Evolutionary conservation across 2,329 filamentous ascomycete genomes (phyloP), one percentile per base, ranked within the genome.

Genomic region (Setomelanomma holmii): DNA sequence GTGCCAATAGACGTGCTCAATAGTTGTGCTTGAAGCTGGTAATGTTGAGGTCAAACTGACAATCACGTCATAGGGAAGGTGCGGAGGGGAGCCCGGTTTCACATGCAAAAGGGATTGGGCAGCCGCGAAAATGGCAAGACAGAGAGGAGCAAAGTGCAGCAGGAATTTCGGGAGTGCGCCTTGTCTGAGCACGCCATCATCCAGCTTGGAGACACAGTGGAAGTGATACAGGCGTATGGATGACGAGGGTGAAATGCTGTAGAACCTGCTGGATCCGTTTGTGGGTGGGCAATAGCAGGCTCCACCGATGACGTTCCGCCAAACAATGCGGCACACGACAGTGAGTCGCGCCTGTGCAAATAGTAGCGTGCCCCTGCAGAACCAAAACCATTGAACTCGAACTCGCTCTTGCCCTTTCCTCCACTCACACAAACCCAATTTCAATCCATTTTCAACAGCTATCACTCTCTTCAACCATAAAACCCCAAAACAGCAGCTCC

Each of bases 401-500:
- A 46, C 21, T 11, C 24, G 40, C 12, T 10, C 44, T 45, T 48
- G 40, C 23, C 45, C 30, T 23, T 14, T 27, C n/a, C 20, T n/a
- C 12, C 20, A 24, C n/a, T n/a, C n/a, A n/a, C n/a, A n/a, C n/a
- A 10, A 14, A 19, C 24, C 10, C 27, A 30, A 10, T 30, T 30
- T 14, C 14, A 8, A 8, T 30, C 27, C 5, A 2, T 30, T 10
- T 14, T 30, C 27, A 48, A 41, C 35, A 40, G 38, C 44, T 53
- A 42, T 17, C 24, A 44, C 20, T 40, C 27, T 17, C 41, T 40
- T 46, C 38, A 27, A 11, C 38, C 23, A 33, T 11, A 12, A 30
- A 41, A 35, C 40, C 51, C 21, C 38, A 49, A 38, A 30, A 10
- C 4, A 5, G 49, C 23, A 40, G 45, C 41, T 20, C 19, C 24